Conservation (phyloP, 305 asterid species). For the Fraxinus sp. region DNA sequence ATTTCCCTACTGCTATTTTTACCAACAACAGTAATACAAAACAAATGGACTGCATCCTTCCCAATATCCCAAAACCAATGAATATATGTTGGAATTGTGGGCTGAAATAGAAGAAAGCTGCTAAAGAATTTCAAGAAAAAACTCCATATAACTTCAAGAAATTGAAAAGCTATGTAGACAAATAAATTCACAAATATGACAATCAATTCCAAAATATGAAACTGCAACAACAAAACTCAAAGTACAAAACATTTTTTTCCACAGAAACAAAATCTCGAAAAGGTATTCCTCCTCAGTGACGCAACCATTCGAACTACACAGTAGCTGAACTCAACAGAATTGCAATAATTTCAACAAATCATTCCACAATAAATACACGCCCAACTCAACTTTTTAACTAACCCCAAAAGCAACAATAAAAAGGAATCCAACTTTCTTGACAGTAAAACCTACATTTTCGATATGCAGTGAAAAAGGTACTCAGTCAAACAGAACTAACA, state of each 20-base stretch:
- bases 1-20: slow-evolving; percentile 41
- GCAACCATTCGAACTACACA: slow-evolving; percentile 25
- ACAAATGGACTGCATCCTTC: slow-evolving; percentile 50
- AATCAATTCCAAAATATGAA: slow-evolving; percentile 15
- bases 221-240: slow-evolving; percentile 3
- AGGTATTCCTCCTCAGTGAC: slow-evolving; percentile 9
- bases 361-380: slow-evolving; percentile 23
- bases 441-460: slow-evolving; percentile 27
- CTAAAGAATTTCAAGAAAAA: not conserved
- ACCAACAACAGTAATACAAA: slow-evolving; percentile 40
- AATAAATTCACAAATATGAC: not conserved
- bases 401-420: slow-evolving; percentile 25
- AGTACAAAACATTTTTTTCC: not conserved
- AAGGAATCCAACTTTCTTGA: slow-evolving; percentile 26
- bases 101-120: not conserved
- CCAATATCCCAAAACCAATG: slow-evolving; percentile 15
- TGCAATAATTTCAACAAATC: slow-evolving; percentile 32
- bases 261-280: slow-evolving; percentile 10
- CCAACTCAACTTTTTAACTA: slow-evolving; percentile 29
- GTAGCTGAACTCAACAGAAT: slow-evolving; percentile 21
- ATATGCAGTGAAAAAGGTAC: slow-evolving; percentile 20
- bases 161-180: slow-evolving; percentile 11
- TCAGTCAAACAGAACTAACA: slow-evolving; percentile 23
- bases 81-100: not conserved
- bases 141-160: not conserved